A percentile compares a stretch with the other conserved stretches of the same genome.
Evolutionary conservation across 1,284 basidiomycete genomes (phyloP).

Genomic region (Marasmius sp.): DNA sequence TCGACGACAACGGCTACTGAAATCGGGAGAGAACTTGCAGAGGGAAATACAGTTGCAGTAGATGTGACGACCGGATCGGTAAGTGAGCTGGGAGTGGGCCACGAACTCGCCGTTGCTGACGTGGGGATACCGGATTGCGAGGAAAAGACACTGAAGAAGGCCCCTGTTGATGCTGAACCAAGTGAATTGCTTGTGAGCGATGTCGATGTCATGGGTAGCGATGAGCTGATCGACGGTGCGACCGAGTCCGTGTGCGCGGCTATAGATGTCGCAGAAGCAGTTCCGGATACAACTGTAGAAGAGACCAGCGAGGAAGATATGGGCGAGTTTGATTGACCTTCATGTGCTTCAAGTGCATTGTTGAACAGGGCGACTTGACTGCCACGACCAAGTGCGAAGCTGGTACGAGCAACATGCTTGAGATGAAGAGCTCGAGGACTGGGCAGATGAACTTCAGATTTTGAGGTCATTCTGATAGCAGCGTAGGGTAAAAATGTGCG

Average conservation of each 20-base stretch:
- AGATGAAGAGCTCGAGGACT: background rate
- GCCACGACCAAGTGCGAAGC: slow-evolving; percentile 15
- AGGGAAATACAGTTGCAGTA: slow-evolving; percentile 9
- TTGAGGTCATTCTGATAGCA: background rate
- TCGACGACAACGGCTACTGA: slow-evolving; percentile 2
- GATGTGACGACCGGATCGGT: slow-evolving; percentile 5
- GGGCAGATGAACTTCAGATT: background rate
- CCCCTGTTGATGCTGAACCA: no score
- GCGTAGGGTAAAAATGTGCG: background rate
- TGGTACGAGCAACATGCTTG: background rate
- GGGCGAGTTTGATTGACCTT: slow-evolving; percentile 1
- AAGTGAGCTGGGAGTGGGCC: background rate
- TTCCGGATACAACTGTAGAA: background rate
- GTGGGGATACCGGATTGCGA: background rate
- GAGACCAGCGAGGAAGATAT: background rate
- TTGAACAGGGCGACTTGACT: slow-evolving; percentile 10
- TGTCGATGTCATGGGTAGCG: slow-evolving; percentile 3
- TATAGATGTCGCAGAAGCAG: background rate
- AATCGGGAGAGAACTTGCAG: slow-evolving; percentile 1
- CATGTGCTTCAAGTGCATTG: background rate
- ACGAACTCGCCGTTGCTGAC: background rate
- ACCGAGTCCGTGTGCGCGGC: background rate
- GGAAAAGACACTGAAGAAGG: slow-evolving; percentile 10
- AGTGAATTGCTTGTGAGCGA: slow-evolving; percentile 6
- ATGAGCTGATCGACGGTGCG: background rate